Evolutionary conservation across 2,329 filamentous ascomycete species (phyloP), one percentile per base, ranked within the genome.

Genomic region (Dothideomycetes sp.): DNA sequence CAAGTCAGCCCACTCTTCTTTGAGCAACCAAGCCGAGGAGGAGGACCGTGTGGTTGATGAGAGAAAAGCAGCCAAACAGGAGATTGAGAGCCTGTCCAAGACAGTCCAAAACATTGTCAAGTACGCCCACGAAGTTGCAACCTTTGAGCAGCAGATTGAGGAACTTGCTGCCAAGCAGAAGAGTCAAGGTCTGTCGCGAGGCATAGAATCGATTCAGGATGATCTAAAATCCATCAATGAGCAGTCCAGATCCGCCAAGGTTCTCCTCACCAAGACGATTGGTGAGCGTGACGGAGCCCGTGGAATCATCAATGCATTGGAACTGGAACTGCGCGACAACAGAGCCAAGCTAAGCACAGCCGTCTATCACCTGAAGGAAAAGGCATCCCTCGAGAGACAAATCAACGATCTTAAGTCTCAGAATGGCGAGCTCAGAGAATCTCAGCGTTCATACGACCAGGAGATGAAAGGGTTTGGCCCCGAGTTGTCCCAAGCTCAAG

Each of bases 201-300:
- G 83, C 20, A 73, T 86, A 5, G 84, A 94, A 40, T 84, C 91
- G 49, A 87, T 96, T 39, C 83, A 91, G 51, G 79, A 84, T 39
- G 76, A 87, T 33, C 76, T 87, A 46, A 76, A 77, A 33, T 63
- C 67, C 13, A 71, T 80, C 42, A 74, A 73, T 15, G 84, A 87
- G 45, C 77, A 84, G 54, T 71, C 78, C 49, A 76, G 80, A 41
- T 64, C 64, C 16, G 63, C 78, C 19, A 86, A 84, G 55, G 68
- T 68, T 29, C 73, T 69, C 30, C 70, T 89, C 10, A 62, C 72
- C 5, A 83, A 82, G 51, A 62, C 93, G 22, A 75, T 71, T 1
- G 65, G 64, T 10, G 84, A 91, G 23, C 79, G 76, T 49, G 84
- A 94, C 49, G 77, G 82, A 27, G 72, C 77, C 40, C 78, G 78